These are phyloP conservation scores for Thelonectria discophora DNA, from an alignment of 2,329 filamentous ascomycete genomes.

Conservation along the genomic window DNA sequence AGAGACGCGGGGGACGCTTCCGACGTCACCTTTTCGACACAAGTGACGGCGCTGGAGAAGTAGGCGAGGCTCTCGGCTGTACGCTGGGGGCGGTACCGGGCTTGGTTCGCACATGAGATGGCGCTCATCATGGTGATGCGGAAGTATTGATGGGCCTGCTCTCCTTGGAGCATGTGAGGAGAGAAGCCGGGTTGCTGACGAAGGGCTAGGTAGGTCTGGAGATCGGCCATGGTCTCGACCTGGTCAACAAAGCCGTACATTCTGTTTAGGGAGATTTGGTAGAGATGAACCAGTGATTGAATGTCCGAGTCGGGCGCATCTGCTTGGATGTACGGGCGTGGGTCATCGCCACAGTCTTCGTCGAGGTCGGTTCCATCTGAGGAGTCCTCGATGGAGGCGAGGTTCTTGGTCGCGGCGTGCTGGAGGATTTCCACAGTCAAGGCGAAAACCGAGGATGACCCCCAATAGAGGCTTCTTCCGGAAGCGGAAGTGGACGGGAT, in stretches of 20 bases:
- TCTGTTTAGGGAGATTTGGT: not conserved
- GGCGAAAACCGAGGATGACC: slow-evolving; percentile 1
- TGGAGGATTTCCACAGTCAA: not conserved
- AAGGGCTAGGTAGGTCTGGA: not conserved
- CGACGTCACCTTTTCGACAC: not conserved
- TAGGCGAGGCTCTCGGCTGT: not conserved
- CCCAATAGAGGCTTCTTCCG: not conserved
- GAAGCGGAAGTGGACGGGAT: not conserved
- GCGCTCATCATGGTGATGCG: slow-evolving; percentile 20
- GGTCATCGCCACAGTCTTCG: not conserved
- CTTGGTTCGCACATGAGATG: slow-evolving; percentile 16
- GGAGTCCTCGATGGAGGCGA: not conserved
- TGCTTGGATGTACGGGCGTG: not conserved
- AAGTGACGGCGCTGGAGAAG: not conserved
- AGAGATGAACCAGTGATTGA: not conserved
- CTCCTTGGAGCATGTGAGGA: not conserved
- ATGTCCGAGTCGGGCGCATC: not conserved
- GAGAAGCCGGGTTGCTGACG: not conserved
- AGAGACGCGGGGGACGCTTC: not conserved
- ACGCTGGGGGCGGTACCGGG: not conserved
- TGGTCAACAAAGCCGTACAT: not conserved
- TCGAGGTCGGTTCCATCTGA: not conserved
- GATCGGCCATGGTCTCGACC: not conserved
- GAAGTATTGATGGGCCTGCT: slow-evolving; percentile 15
- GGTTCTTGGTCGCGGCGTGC: not conserved